Conservation (phyloP, 805 yeast genomes). For the Kluyveromyces lactis region DNA sequence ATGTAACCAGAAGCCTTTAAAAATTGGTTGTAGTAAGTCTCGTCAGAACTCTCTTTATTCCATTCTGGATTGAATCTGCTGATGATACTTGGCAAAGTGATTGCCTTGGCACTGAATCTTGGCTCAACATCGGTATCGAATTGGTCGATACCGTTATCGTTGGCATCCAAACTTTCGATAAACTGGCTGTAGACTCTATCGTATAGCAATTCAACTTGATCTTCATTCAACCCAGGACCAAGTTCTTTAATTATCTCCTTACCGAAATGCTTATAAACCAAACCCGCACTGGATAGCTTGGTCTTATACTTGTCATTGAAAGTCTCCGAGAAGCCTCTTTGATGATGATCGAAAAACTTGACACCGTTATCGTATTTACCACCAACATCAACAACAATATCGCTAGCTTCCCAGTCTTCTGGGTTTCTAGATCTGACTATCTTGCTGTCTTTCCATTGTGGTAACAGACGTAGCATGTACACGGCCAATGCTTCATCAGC, state of each 20-base stretch:
- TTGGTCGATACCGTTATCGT: conserved; percentile 85
- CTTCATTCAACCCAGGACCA: conserved; percentile 35
- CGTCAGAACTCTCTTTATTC: conserved; percentile 62
- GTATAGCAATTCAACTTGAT: conserved; percentile 56
- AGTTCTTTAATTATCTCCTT: conserved; percentile 49
- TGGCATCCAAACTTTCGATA: conserved; percentile 88
- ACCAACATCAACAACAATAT: conserved; percentile 91
- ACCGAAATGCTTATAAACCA: conserved; percentile 82
- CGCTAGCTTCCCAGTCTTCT: conserved; percentile 73
- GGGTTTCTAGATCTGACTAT: conserved; percentile 81
- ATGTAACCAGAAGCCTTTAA: conserved; percentile 66
- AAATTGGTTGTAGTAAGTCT: conserved; percentile 58
- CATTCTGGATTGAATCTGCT: conserved; percentile 78
- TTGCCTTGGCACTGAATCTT: conserved; percentile 61
- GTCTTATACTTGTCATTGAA: conserved; percentile 60
- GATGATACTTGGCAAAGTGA: conserved; percentile 71
- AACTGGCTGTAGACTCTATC: conserved; percentile 77
- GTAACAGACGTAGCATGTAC: conserved; percentile 66
- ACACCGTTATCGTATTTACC: conserved; percentile 74
- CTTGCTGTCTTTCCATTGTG: conserved; percentile 55
- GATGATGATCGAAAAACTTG: conserved; percentile 93
- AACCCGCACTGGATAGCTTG: conserved; percentile 88
- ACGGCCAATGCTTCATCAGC: conserved; percentile 97
- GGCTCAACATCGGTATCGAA: conserved; percentile 47
- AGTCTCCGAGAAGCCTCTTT: conserved; percentile 76